phyloP scores from a whole-genome alignment of 768 basidiomycete species.

The Rhizopogon sp. region DNA sequence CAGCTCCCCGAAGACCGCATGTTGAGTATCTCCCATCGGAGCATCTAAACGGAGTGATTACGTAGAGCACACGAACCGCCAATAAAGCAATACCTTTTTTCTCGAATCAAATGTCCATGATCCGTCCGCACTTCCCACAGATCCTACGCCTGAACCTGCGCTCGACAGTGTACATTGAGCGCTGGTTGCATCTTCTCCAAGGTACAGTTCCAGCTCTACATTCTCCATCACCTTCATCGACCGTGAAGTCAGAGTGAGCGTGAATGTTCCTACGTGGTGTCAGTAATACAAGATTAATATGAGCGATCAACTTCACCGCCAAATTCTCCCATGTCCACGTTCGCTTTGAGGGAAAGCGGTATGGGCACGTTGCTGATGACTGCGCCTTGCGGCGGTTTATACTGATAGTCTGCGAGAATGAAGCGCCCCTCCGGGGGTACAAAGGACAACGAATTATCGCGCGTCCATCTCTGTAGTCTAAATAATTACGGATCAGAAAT shows the following conservation, averaged over 20 bases:
- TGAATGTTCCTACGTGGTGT: constrained; percentile 46
- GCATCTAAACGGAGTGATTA: constrained; percentile 37
- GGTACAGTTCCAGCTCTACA: constrained; percentile 62
- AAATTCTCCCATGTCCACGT: constrained; percentile 24
- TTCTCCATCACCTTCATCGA: constrained; percentile 66
- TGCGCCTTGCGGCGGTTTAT: constrained; percentile 34
- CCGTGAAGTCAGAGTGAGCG: constrained; percentile 59
- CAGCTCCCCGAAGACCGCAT: constrained; percentile 64
- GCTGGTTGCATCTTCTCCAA: constrained; percentile 69
- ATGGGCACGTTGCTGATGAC: constrained; percentile 45
- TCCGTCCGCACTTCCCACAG: constrained; percentile 38
- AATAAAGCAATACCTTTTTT: constrained; percentile 42
- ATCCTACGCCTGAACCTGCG: constrained; percentile 44
- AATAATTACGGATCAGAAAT: constrained; percentile 5
- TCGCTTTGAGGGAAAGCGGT: constrained; percentile 46
- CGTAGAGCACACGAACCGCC: not conserved
- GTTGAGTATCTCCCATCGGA: constrained; percentile 76
- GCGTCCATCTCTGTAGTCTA: constrained; percentile 77
- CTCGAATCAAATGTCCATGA: constrained; percentile 80
- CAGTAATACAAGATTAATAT: not conserved
- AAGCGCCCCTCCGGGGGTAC: constrained; percentile 93
- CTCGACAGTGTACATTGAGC: constrained; percentile 69
- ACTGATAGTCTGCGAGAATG: constrained; percentile 79
- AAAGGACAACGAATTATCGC: constrained; percentile 78
- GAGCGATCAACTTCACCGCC: constrained; percentile 17